Evolutionary conservation across 345 rosid species (phyloP), one percentile per base, ranked within the genome.

Genomic region (Mangifera indica): DNA sequence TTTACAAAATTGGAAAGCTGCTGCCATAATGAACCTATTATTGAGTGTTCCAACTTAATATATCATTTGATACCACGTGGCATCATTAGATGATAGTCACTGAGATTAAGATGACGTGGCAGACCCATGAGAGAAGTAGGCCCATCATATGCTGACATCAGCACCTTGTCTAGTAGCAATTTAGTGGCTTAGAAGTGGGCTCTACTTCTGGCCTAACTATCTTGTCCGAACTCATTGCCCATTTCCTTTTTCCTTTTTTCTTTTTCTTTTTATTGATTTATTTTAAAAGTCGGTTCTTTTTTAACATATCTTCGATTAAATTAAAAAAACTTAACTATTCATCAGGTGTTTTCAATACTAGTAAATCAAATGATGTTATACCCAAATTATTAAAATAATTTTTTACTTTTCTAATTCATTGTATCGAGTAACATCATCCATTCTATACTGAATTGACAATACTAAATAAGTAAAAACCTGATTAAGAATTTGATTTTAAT

Each of bases 171-270:
- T 4, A 67, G 3, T 22, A 53, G 34, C 48, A 34, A 24, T 25
- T 18, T 37, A 55, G 61, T 22, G 59, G 70, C 3, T 13, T 40
- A 10, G 9, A 15, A 1, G 2, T 22, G 72, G 63, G 72, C 53
- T 55, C 62, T 52, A 22, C 63, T 40, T 2, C 22, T 17, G 44
- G 72, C 72, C 72, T 69, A 69, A 69, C 72, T 69, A 53, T 20
- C 8, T 21, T 25, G 1, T 3, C 45, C 71, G 0, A 1, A 37
- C 42, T 6, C 42, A 5, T 37, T 7, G 42, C 9, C 42, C 42
- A 37, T 37, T 37, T 37, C 42, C 0, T 37, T 37, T 37, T 8
- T 3, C 66, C 15, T 1, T 20, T 9, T 40, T 37, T 3, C 18
- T 2, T 17, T 10, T n/a, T n/a, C n/a, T n/a, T n/a, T 29, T 29